phyloP scores from a whole-genome alignment of 2,329 filamentous ascomycete genomes.

The Penicillium janthinellum region DNA sequence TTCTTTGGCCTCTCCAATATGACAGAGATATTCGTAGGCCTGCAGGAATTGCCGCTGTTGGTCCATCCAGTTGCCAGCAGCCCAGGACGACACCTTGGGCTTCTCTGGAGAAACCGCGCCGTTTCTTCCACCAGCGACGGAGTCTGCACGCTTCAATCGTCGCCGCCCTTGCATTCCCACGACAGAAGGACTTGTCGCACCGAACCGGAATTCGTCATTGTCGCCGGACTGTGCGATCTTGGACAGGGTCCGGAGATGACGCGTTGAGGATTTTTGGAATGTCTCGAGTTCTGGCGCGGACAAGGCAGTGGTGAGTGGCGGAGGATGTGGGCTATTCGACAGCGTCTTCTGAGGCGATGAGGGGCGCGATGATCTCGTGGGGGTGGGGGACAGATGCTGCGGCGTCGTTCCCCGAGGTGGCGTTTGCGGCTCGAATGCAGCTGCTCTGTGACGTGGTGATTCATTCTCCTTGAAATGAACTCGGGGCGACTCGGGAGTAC shows the following conservation, averaged over 20 bases:
- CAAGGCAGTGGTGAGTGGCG: constrained; percentile 50
- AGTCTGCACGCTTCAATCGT: constrained; percentile 71
- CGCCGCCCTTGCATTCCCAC: constrained; percentile 82
- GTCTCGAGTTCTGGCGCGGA: constrained; percentile 74
- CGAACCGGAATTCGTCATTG: constrained; percentile 78
- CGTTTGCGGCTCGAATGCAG: constrained; percentile 24
- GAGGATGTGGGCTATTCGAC: constrained; percentile 35
- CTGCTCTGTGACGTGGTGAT: constrained; percentile 26
- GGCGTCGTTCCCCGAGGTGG: constrained; percentile 27
- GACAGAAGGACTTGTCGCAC: constrained; percentile 78
- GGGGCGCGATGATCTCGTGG: constrained; percentile 33
- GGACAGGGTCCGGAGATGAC: constrained; percentile 84
- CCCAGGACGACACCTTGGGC: constrained; percentile 68
- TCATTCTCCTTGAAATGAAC: constrained; percentile 34
- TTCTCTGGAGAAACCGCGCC: constrained; percentile 45
- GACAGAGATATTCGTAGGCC: constrained; percentile 97
- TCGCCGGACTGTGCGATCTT: constrained; percentile 75
- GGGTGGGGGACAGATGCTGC: constrained; percentile 27
- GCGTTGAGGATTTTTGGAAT: constrained; percentile 84
- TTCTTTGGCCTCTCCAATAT: constrained; percentile 98
- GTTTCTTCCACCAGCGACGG: constrained; percentile 54
- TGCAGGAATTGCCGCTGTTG: constrained; percentile 94
- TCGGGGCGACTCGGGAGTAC: constrained; percentile 35
- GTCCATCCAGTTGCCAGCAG: constrained; percentile 95
- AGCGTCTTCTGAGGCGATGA: constrained; percentile 31